Conservation (phyloP, 2,329 filamentous ascomycete genomes). For the Arthrinium puccinioides region DNA sequence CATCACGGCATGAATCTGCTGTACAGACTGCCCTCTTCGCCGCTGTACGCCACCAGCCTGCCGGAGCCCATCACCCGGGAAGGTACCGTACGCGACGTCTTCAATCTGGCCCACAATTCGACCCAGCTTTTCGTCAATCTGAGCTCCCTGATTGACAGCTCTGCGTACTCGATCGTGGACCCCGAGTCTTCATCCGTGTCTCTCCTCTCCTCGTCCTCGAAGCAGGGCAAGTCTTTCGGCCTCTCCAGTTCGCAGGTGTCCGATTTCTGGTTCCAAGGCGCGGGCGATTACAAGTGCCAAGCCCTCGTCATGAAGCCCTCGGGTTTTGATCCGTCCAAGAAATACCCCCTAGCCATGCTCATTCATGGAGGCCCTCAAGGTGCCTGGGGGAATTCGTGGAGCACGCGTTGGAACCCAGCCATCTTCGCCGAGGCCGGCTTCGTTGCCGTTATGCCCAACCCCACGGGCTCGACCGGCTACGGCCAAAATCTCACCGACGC, state of each 20-base stretch:
- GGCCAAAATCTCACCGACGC: constrained; percentile 71
- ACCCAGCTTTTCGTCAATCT: constrained; percentile 54
- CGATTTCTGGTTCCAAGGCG: constrained; percentile 64
- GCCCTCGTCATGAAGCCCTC: constrained; percentile 62
- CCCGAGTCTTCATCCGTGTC: constrained; percentile 15
- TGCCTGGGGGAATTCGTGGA: constrained; percentile 68
- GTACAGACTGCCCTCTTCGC: constrained; percentile 53
- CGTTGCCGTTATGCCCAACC: constrained; percentile 74
- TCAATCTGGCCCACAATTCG: constrained; percentile 39
- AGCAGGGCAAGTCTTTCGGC: constrained; percentile 59
- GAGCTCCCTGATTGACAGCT: constrained; percentile 67
- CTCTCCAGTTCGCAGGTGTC: constrained; percentile 55
- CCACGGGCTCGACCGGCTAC: constrained; percentile 76
- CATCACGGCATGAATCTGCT: constrained; percentile 55
- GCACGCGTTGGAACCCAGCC: constrained; percentile 78
- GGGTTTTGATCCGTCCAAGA: constrained; percentile 60
- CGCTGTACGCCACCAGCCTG: constrained; percentile 36
- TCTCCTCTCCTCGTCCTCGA: constrained; percentile 17
- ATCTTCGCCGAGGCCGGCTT: constrained; percentile 86
- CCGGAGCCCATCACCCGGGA: constrained; percentile 43
- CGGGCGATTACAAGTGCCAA: constrained; percentile 58
- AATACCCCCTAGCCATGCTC: constrained; percentile 71
- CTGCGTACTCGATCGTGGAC: constrained; percentile 56
- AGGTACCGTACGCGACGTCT: constrained; percentile 47
- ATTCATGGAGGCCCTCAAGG: constrained; percentile 81